phyloP scores from a whole-genome alignment of 257 asterid genomes.

The Solanum clarkiae region DNA sequence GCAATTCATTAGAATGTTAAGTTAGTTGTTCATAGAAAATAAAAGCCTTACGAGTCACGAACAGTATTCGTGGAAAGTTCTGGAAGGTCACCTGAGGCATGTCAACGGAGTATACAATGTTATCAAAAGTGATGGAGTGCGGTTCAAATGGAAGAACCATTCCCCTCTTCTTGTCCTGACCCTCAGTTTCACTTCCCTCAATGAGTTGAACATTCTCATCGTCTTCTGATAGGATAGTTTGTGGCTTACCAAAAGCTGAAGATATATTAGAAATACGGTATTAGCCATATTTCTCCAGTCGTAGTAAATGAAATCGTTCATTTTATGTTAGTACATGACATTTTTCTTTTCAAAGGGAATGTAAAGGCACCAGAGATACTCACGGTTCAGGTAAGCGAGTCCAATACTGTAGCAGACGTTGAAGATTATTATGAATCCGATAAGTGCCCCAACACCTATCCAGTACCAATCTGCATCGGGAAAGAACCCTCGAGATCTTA shows the following conservation, averaged over 20 bases:
- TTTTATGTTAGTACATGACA: neutral
- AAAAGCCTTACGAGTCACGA: neutral
- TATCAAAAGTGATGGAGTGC: slow-evolving; percentile 66
- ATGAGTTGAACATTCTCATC: neutral
- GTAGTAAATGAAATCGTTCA: neutral
- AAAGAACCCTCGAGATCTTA: slow-evolving; percentile 23
- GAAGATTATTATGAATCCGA: slow-evolving; percentile 13
- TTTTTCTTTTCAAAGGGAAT: neutral
- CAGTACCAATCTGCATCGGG: slow-evolving; percentile 28
- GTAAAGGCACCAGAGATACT: slow-evolving; percentile 9
- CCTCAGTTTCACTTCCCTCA: slow-evolving; percentile 18
- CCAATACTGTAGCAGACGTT: slow-evolving; percentile 11
- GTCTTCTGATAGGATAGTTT: slow-evolving; percentile 24
- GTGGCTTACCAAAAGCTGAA: slow-evolving; percentile 52
- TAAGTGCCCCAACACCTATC: slow-evolving; percentile 26
- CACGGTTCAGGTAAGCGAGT: slow-evolving; percentile 38
- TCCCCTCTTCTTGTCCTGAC: slow-evolving; percentile 29
- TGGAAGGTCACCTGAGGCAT: slow-evolving; percentile 58
- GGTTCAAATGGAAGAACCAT: slow-evolving; percentile 96
- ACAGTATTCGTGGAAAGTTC: neutral
- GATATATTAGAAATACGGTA: neutral
- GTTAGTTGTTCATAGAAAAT: neutral
- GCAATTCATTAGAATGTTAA: neutral
- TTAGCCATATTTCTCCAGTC: neutral
- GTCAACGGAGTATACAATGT: slow-evolving; percentile 66